These are phyloP conservation scores for Calocybe gambosa DNA, from an alignment of 1,284 basidiomycete genomes.

Conservation along the genomic window DNA sequence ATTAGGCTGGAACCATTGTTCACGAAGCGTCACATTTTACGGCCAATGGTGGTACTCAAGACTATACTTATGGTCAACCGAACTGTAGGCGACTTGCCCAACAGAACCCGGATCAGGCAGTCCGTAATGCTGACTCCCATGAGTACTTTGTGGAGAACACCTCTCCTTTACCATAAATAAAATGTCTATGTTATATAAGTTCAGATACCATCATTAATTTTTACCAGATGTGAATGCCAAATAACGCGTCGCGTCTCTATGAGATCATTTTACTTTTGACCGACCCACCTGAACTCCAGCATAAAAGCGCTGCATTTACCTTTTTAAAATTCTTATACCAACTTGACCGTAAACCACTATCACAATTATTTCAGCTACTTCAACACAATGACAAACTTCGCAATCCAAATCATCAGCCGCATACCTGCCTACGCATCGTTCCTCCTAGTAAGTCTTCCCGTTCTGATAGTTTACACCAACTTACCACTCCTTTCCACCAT, in stretches of 20 bases:
- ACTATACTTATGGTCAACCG: slow-evolving; percentile 40
- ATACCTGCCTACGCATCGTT: slow-evolving; percentile 1
- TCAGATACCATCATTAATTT: neutral
- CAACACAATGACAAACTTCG: neutral
- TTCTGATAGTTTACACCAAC: neutral
- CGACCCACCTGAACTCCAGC: neutral
- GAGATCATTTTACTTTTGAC: neutral
- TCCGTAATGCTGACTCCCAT: slow-evolving; percentile 43
- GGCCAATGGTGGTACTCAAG: slow-evolving; percentile 38
- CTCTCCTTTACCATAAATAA: slow-evolving; percentile 18
- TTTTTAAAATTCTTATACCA: neutral
- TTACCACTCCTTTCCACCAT: neutral
- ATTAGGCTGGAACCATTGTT: slow-evolving; percentile 34
- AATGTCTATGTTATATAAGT: too few relatives aligned
- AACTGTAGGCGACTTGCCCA: slow-evolving; percentile 32
- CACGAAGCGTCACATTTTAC: slow-evolving; percentile 45
- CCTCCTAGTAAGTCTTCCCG: neutral
- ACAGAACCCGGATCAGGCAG: slow-evolving; percentile 32
- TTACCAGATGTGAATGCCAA: neutral
- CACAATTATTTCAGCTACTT: neutral
- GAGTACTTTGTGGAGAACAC: slow-evolving; percentile 54
- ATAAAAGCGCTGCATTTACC: neutral
- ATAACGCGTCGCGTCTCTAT: slow-evolving; percentile 31
- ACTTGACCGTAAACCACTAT: neutral
- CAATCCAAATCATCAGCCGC: neutral